Evolutionary conservation across 345 rosid species (phyloP), one percentile per base, ranked within the genome.

Genomic region (Microcos paniculata): DNA sequence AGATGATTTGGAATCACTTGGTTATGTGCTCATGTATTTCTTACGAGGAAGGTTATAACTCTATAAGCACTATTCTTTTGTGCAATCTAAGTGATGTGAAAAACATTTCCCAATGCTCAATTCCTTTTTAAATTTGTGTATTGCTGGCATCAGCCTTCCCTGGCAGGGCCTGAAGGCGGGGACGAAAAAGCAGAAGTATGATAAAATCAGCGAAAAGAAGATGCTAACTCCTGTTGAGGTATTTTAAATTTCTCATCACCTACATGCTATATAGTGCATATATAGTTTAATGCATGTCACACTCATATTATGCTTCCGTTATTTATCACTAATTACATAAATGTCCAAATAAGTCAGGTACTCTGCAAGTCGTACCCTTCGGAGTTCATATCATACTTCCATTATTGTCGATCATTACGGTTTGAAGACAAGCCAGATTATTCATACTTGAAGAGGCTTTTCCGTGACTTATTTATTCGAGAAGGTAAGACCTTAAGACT

Each of bases 341-440:
- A 15, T 28, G 42, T 72, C 42, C 38, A 59, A 58, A 58, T 56
- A n/a, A n/a, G 16, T 70, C 55, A 63, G 80, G 77, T 70, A 42
- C 72, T 80, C 63, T 81, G 77, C 28, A 78, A 76, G 64, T 80
- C 84, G 59, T 80, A 80, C 71, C 90, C 92, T 65, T 77, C 90
- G 16, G 92, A 89, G 68, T 89, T 89, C 71, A 81, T 84, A 42
- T 85, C 92, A 8, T 86, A 86, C 75, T 88, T 88, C 78, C 92
- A 86, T 68, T 90, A 90, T 83, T 91, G 93, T 19, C 89, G 91
- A 11, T 87, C 92, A 28, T 78, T 91, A 53, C 91, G 89, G 49
- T 91, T 89, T 61, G 93, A 87, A 78, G 95, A 91, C 78, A 91
- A 86, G 78, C 95, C 95, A 58, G 93, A 91, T 69, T 91, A 87